These are phyloP conservation scores for Haberlea rhodopensis DNA, from an alignment of 257 asterid species.

Conservation along the genomic window DNA sequence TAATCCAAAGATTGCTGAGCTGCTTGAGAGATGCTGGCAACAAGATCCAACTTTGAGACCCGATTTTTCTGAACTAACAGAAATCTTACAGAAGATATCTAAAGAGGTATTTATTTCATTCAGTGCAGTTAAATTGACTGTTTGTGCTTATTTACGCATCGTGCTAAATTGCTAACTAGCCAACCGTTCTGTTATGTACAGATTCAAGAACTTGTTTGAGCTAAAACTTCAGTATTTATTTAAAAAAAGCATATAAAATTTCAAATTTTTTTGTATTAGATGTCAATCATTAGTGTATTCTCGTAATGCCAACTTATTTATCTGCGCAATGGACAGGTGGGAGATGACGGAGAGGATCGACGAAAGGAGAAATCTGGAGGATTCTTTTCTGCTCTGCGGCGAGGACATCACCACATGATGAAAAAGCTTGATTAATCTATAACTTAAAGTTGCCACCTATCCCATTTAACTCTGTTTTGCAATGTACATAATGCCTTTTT, in stretches of 20 bases:
- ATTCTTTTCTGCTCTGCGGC: conserved; percentile 70
- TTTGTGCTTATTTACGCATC: conserved; percentile 1
- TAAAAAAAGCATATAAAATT: no score
- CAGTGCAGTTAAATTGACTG: background rate
- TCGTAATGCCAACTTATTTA: background rate
- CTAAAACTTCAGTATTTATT: no score
- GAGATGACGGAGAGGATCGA: conserved; percentile 67
- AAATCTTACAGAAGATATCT: conserved; percentile 49
- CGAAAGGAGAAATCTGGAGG: conserved; percentile 48
- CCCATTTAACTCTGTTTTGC: background rate
- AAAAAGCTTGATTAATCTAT: background rate
- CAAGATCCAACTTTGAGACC: conserved; percentile 82
- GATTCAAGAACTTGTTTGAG: no score
- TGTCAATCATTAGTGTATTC: background rate
- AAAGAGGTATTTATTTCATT: conserved; percentile 59
- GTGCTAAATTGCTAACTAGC: background rate
- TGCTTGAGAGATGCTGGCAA: conserved; percentile 95
- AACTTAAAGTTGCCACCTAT: no score
- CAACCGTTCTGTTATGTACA: background rate
- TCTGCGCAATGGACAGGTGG: conserved; percentile 52
- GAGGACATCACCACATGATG: conserved; percentile 48
- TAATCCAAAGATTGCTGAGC: conserved; percentile 69
- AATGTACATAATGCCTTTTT: background rate
- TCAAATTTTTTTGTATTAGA: background rate
- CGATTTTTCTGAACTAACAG: conserved; percentile 74